These are phyloP conservation scores for Piper betle DNA, from an alignment of 164 flowering plant genomes.

Conservation along the genomic window DNA sequence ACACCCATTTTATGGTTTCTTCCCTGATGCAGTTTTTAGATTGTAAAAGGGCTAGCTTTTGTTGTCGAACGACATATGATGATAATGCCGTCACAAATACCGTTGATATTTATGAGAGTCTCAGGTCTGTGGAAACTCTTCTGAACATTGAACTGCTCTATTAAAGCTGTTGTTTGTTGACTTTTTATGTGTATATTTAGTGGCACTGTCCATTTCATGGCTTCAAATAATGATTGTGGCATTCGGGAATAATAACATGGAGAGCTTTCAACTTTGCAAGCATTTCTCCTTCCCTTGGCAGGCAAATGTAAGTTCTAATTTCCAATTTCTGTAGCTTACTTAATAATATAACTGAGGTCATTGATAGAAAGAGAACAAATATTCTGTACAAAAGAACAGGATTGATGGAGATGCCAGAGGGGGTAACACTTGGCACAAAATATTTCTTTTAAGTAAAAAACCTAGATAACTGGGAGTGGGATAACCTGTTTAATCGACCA, in stretches of 20 bases:
- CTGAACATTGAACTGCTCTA: background rate
- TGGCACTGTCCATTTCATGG: conserved; percentile 64
- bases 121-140: conserved; percentile 39
- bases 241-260: conserved; percentile 78
- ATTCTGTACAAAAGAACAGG: too few species aligned
- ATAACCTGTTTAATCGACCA: too few species aligned
- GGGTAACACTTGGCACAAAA: too few species aligned
- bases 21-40: conserved; percentile 64
- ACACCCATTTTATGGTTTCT: too few species aligned
- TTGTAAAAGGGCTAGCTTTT: conserved; percentile 79
- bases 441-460: too few species aligned
- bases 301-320: conserved; percentile 53
- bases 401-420: too few species aligned
- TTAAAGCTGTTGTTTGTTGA: too few species aligned
- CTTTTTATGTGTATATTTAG: conserved; percentile 21
- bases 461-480: too few species aligned
- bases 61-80: conserved; percentile 79
- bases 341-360: background rate
- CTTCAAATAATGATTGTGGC: conserved; percentile 85
- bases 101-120: conserved; percentile 58
- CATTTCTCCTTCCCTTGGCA: conserved; percentile 74
- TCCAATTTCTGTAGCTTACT: background rate
- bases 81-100: conserved; percentile 97
- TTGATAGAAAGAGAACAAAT: too few species aligned
- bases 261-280: conserved; percentile 53